Base-by-base conservation (phyloP, 352 stramenopile genomes). In the Globisporangium radiosum region DNA sequence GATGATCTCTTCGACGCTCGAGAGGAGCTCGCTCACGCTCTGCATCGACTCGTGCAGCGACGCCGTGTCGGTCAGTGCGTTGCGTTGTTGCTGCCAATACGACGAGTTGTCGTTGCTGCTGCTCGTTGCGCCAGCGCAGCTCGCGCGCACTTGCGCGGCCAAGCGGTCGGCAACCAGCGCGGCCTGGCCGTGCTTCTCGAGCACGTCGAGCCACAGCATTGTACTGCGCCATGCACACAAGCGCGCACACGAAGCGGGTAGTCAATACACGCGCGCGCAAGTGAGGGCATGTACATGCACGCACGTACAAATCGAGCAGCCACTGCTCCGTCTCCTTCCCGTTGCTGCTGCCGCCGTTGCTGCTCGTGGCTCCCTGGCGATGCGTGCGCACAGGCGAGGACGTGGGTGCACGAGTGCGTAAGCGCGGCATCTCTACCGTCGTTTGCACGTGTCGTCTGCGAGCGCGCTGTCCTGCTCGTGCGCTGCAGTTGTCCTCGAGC, bases 191-290 rank as follows among this genome's bases (percentile, higher is more conserved):
- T 60, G 54, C 7, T 19, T 59, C 40, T 65, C 60, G n/a, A 60
- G 47, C 42, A 65, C 40, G 47, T 65, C 60, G 7, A 65, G 53
- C 60, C 60, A 65, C 48, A 65, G 13, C 5, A 60, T 5, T 47
- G 54, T 51, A 25, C 60, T 65, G 15, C 9, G 2, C 33, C 37
- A 49, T 45, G 3, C 14, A 59, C 2, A 40, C 1, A 55, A 7
- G 4, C 52, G 47, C n/a, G 42, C 13, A 63, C n/a, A 47, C 17
- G 42, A 0, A 40, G n/a, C 25, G 11, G 2, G 6, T 61, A 1
- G 54, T 14, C 17, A 59, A 19, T 19, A 19, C 17, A 19, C 17
- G 17, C 17, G 17, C 17, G 17, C 17, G 17, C 17, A 19, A 19
- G 17, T 19, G 17, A 19, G 17, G 17, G 17, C 17, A 19, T 19